These are phyloP conservation scores for Comarum palustre DNA, from an alignment of 306 rosid species.

Conservation along the genomic window DNA sequence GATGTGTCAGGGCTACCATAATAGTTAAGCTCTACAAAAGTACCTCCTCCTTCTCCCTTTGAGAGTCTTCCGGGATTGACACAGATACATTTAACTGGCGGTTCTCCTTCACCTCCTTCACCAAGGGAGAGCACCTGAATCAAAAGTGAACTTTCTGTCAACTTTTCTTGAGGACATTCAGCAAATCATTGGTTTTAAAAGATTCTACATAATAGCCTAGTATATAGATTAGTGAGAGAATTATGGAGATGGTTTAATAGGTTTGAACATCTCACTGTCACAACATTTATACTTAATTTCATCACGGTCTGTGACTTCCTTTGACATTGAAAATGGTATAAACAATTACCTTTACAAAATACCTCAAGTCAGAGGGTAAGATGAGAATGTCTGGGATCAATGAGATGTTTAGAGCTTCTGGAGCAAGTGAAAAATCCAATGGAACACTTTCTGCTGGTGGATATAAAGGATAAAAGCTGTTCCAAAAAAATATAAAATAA, in stretches of 20 bases:
- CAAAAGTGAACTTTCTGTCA: not conserved
- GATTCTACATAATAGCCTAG: too few relatives aligned
- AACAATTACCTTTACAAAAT: constrained; percentile 66
- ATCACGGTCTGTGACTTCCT: not conserved
- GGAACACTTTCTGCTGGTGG: constrained; percentile 89
- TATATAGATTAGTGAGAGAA: too few relatives aligned
- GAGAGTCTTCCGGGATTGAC: constrained; percentile 89
- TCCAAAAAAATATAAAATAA: constrained; percentile 19
- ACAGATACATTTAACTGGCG: constrained; percentile 54
- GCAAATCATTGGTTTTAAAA: not conserved
- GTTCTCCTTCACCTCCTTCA: constrained; percentile 44
- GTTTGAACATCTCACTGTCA: not conserved
- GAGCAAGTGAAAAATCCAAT: constrained; percentile 77
- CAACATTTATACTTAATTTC: not conserved
- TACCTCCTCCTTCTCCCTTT: constrained; percentile 97
- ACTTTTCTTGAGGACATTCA: not conserved
- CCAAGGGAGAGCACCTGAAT: constrained; percentile 54
- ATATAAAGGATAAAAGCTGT: constrained; percentile 90
- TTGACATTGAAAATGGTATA: not conserved
- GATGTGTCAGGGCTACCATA: constrained; percentile 49
- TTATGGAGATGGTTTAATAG: too few relatives aligned
- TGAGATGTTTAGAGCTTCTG: constrained; percentile 74
- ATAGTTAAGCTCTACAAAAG: constrained; percentile 76
- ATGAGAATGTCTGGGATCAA: constrained; percentile 75
- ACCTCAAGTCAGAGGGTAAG: constrained; percentile 83